Conservation (phyloP, 345 rosid genomes). For the Gossypium mustelinum region DNA sequence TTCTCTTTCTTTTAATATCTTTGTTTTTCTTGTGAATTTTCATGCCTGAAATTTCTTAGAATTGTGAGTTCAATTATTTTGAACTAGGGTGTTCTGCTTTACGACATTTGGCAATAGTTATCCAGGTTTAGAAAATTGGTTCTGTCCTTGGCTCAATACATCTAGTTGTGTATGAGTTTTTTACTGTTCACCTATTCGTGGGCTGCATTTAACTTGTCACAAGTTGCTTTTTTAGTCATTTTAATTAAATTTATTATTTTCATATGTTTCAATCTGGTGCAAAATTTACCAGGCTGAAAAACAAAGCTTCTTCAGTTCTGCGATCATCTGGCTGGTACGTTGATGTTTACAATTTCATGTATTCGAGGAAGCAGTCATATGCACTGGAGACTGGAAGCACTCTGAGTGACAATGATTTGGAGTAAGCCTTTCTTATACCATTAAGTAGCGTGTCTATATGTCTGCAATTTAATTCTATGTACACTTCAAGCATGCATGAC, state of each 20-base stretch:
- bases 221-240: not conserved
- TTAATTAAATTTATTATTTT: not conserved
- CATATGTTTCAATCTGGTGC: not conserved
- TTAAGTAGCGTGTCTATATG: not conserved
- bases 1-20: slow-evolving; percentile 4
- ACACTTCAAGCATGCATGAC: not conserved
- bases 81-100: not conserved
- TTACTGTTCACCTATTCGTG: not conserved
- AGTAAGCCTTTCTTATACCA: slow-evolving; percentile 45
- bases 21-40: not conserved
- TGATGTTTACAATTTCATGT: slow-evolving; percentile 56
- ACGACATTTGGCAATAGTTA: not conserved
- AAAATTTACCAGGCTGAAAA: slow-evolving; percentile 48
- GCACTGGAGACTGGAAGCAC: slow-evolving; percentile 31
- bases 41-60: not conserved
- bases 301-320: slow-evolving; percentile 54
- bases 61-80: not conserved
- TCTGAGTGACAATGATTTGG: slow-evolving; percentile 35
- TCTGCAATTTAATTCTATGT: not conserved
- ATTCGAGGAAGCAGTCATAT: slow-evolving; percentile 50
- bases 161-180: not conserved
- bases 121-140: not conserved
- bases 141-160: not conserved
- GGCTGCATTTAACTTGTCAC: not conserved
- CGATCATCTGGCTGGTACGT: slow-evolving; percentile 68